A percentile compares a stretch with the other conserved stretches of the same genome.
These are phyloP conservation scores for Paralagenidium karlingii DNA, from an alignment of 352 stramenopile genomes.

Conservation along the genomic window DNA sequence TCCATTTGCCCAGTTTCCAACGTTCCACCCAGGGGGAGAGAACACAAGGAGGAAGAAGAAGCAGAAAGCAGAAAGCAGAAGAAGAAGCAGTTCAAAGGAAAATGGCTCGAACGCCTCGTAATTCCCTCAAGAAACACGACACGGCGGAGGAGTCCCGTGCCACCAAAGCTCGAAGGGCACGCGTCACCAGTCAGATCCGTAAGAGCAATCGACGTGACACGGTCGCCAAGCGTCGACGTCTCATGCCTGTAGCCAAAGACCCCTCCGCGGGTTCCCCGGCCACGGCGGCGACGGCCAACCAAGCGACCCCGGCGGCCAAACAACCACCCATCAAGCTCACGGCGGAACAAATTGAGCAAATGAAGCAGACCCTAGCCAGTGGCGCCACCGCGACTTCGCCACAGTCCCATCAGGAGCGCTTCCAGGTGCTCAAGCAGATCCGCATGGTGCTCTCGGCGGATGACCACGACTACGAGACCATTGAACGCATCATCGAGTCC, in stretches of 20 bases:
- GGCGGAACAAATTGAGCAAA: constrained; percentile 33
- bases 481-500: constrained; percentile 67
- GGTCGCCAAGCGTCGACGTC: constrained; percentile 53
- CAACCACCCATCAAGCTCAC: constrained; percentile 14
- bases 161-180: constrained; percentile 44
- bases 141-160: constrained; percentile 35
- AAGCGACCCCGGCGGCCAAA: not conserved
- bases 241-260: constrained; percentile 35
- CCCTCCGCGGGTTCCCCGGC: too few relatives aligned
- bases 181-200: constrained; percentile 49
- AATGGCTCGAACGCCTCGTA: too few relatives aligned
- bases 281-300: too few relatives aligned
- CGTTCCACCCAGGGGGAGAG: too few relatives aligned
- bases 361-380: constrained; percentile 23
- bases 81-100: too few relatives aligned
- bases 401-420: constrained; percentile 39
- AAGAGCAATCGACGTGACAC: constrained; percentile 56
- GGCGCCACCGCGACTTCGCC: constrained; percentile 20
- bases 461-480: constrained; percentile 51
- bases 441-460: constrained; percentile 36
- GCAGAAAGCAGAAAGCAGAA: too few relatives aligned
- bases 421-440: constrained; percentile 59
- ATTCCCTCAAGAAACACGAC: constrained; percentile 74
- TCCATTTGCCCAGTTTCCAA: too few relatives aligned
- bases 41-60: too few relatives aligned